Base-by-base conservation (phyloP, 1,284 basidiomycete species). In the Ceratobasidium sp. region DNA sequence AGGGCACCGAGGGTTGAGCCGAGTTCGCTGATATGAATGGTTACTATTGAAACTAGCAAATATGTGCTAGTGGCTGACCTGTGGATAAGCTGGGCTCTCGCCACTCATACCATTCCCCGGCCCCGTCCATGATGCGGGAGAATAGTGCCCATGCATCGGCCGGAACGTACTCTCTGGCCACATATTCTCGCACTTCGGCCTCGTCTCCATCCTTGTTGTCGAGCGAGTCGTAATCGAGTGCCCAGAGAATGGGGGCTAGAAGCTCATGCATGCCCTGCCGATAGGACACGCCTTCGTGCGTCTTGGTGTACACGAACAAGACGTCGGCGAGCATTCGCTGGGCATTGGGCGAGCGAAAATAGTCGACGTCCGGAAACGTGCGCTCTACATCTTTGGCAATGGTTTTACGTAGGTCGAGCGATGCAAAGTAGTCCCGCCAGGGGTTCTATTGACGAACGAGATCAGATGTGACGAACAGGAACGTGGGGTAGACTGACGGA, bases 221-320 rank as follows among this genome's bases (percentile, higher is more conserved):
- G 18, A 92, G 79, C 0, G 94, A 91, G 81, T 98, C 96, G 76
- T 87, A 90, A 79, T 96, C 92, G 67, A 94, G 84, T 1, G 90
- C 89, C 78, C 91, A 88, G 76, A 93, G 91, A 36, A 97, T 80
- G 0, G 93, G 91, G 0, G 94, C 96, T 6, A 97, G 85, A 3
- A 97, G 83, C 79, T 98, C 96, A 79, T 98, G 96, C 96, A 98
- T 97, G 59, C 96, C 96, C 85, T 97, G 92, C 36, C 96, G 87
- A 79, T 97, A 97, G 34, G 94, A 94, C 23, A 96, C 88, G 61
- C 90, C 85, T 0, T 91, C 87, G 80, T 95, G 88, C 78, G 88
- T 86, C 46, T 87, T 84, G 21, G 91, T 88, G 78, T 92, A 92
- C 23, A 97, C 81, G 79, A 94, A 96, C 18, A 98, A 84, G 32